Evolutionary conservation across 257 asterid genomes (phyloP), one percentile per base, ranked within the genome.

Genomic region (Salvia miltiorrhiza): DNA sequence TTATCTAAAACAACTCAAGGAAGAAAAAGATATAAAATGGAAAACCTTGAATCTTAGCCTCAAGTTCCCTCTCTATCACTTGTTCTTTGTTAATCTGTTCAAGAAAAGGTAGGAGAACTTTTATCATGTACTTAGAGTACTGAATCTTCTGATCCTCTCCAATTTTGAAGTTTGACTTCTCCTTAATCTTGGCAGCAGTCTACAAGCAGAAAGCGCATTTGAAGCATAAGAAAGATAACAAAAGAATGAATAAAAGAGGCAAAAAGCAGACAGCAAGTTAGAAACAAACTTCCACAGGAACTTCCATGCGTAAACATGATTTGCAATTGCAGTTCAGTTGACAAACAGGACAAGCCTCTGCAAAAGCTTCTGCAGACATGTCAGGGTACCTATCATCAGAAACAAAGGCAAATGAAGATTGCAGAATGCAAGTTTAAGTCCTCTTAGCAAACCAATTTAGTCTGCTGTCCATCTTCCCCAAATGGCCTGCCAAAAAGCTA

Each of bases 261-360:
- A 44, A 66, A 32, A 54, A 76, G 35, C 37, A 47, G 24, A 45
- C 6, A 37, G 14, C 14, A 35, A 41, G 64, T 45, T 4, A 72
- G 69, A 64, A 80, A 75, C 83, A 23, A 69, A 87, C 96, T 47
- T 76, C 74, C 17, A 11, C 17, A 21, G 69, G 9, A 39, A 65
- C 71, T 47, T 84, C 89, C 84, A 87, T 72, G 39, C 93, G 83
- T 77, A 89, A 79, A 78, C 96, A 89, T 44, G 83, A 5, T 78
- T 82, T 85, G 87, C 95, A 89, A 69, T 90, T 90, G 85, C 96
- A 90, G 52, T 81, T 85, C 47, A 65, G 58, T 35, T 41, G 66
- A 85, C 96, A 90, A 80, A 90, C 87, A 61, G 96, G 96, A 63
- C 96, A 90, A 54, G 79, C 74, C 76, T 82, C 69, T 6, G 77